phyloP scores from a whole-genome alignment of 225 moss, liverwort and hornwort species.

The Lunularia cruciata region DNA sequence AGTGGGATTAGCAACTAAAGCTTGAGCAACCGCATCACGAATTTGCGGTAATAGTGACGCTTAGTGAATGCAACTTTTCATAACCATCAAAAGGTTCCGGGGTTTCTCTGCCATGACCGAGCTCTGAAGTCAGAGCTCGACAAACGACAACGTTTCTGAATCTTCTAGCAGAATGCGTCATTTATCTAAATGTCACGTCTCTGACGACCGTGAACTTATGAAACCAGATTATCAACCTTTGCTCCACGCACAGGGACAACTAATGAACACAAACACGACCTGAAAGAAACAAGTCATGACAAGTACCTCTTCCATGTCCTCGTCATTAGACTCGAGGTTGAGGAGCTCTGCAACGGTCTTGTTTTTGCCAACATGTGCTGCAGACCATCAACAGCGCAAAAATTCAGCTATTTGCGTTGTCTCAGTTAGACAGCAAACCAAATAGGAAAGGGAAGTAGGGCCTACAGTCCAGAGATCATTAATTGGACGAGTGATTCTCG shows the following conservation, averaged over 20 bases:
- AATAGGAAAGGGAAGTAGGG: background rate
- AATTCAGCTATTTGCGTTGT: background rate
- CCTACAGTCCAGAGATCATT: background rate
- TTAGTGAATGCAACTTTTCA: no score
- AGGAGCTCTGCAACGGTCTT: conserved; percentile 46
- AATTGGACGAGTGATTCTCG: background rate
- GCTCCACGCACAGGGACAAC: no score
- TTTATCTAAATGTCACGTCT: no score
- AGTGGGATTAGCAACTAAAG: background rate
- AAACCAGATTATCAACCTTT: no score
- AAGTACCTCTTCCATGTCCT: conserved; percentile 48
- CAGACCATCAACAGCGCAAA: conserved; percentile 7
- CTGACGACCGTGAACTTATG: no score
- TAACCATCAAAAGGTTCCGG: no score
- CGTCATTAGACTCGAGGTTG: conserved; percentile 34
- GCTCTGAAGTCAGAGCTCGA: no score
- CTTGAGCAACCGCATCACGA: background rate
- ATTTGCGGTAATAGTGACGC: background rate
- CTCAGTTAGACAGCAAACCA: no score
- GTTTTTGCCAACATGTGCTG: conserved; percentile 46
- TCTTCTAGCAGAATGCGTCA: no score
- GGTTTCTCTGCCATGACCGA: no score
- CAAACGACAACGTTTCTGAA: no score
- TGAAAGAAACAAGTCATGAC: background rate
- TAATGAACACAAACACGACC: no score